A percentile compares a stretch with the other conserved stretches of the same genome.
These are phyloP conservation scores for Saccharomycopsis sp. DNA, from an alignment of 805 yeast species.

Conservation along the genomic window DNA sequence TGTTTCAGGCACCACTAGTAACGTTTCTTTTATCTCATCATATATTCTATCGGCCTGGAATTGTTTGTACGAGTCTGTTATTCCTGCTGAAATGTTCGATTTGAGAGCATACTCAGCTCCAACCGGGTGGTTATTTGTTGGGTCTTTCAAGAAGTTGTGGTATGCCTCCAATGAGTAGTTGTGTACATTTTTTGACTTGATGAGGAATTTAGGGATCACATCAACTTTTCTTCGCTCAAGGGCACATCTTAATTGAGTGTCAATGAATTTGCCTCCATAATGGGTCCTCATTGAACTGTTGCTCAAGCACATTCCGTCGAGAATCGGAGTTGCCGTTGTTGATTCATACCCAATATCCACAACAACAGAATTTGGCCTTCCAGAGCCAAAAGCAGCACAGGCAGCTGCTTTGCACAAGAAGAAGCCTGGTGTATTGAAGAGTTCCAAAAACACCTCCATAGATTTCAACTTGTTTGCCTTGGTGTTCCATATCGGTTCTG, in stretches of 20 bases:
- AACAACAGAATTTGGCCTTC: constrained; percentile 77
- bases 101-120: background rate
- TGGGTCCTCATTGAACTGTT: constrained; percentile 63
- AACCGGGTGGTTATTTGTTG: background rate
- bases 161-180: constrained; percentile 16
- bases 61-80: constrained; percentile 43
- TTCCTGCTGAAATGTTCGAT: constrained; percentile 14
- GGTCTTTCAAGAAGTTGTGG: no score
- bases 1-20: constrained; percentile 43
- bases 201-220: constrained; percentile 39
- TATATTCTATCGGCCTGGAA: constrained; percentile 47
- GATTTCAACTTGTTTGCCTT: constrained; percentile 56
- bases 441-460: constrained; percentile 63
- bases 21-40: constrained; percentile 70
- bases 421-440: constrained; percentile 66
- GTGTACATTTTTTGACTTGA: constrained; percentile 36
- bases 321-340: constrained; percentile 68
- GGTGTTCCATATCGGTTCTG: constrained; percentile 84
- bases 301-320: constrained; percentile 70
- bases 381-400: constrained; percentile 80
- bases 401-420: constrained; percentile 79
- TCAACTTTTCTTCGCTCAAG: constrained; percentile 26
- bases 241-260: constrained; percentile 15
- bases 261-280: constrained; percentile 61
- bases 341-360: constrained; percentile 81